These are phyloP conservation scores for Saccharomycopsis phalli DNA, from an alignment of 1,139 yeast genomes.

Conservation along the genomic window DNA sequence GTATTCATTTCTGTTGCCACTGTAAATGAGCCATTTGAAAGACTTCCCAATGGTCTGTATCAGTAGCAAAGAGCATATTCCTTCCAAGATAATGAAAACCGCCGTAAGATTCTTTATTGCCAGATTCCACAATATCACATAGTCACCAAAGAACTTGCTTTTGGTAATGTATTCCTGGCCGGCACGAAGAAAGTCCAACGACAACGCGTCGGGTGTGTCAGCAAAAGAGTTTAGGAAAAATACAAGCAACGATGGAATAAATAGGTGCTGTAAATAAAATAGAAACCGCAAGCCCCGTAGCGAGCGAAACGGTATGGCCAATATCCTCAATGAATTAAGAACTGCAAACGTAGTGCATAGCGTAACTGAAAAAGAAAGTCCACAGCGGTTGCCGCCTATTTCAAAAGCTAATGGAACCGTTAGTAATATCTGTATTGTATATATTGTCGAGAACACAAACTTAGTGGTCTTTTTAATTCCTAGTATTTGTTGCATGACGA, in stretches of 20 bases:
- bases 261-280: constrained; percentile 73
- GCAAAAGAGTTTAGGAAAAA: constrained; percentile 41
- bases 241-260: constrained; percentile 74
- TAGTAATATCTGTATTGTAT: constrained; percentile 60
- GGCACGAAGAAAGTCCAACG: constrained; percentile 10
- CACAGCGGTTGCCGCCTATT: constrained; percentile 86
- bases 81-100: constrained; percentile 79
- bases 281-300: constrained; percentile 46
- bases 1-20: constrained; percentile 10
- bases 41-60: constrained; percentile 89
- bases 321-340: constrained; percentile 61
- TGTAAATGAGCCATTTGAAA: constrained; percentile 60
- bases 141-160: not conserved
- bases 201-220: constrained; percentile 19
- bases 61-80: constrained; percentile 79
- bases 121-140: constrained; percentile 44
- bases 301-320: constrained; percentile 40
- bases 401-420: constrained; percentile 94
- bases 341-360: constrained; percentile 58
- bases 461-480: constrained; percentile 17
- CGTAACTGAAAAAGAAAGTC: constrained; percentile 77
- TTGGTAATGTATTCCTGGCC: constrained; percentile 25
- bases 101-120: constrained; percentile 77
- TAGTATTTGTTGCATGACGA: constrained; percentile 4
- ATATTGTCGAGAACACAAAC: constrained; percentile 43